phyloP scores from a whole-genome alignment of 2,329 filamentous ascomycete genomes.

The Penicillium paneum region DNA sequence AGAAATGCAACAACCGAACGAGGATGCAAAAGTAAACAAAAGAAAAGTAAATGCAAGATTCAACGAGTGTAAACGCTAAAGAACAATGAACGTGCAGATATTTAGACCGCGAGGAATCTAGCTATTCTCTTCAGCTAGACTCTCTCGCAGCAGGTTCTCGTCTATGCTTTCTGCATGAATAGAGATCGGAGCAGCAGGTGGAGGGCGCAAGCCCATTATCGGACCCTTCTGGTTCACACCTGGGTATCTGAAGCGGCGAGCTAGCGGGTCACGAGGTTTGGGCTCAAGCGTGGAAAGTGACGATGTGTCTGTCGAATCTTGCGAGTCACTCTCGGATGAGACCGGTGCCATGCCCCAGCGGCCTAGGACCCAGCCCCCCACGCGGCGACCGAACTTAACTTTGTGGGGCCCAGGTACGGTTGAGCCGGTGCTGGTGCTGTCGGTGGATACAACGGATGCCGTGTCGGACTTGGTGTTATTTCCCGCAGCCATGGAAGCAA shows the following conservation, averaged over 20 bases:
- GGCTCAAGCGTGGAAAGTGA: slow-evolving; percentile 40
- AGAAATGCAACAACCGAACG: slow-evolving; percentile 6
- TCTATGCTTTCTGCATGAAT: slow-evolving; percentile 60
- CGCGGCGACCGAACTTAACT: slow-evolving; percentile 48
- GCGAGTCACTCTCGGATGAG: slow-evolving; percentile 11
- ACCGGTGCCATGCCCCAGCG: slow-evolving; percentile 58
- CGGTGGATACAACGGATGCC: slow-evolving; percentile 26
- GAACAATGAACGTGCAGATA: background rate
- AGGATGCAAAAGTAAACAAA: background rate
- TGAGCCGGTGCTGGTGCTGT: slow-evolving; percentile 21
- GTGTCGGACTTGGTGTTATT: slow-evolving; percentile 14
- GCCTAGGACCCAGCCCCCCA: slow-evolving; percentile 65
- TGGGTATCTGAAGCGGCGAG: slow-evolving; percentile 53
- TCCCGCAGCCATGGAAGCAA: slow-evolving; percentile 37
- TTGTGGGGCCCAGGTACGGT: slow-evolving; percentile 23
- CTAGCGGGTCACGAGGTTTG: slow-evolving; percentile 66
- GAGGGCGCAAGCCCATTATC: slow-evolving; percentile 66
- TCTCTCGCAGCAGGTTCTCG: slow-evolving; percentile 59
- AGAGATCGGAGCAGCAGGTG: slow-evolving; percentile 54
- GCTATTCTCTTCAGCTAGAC: slow-evolving; percentile 48
- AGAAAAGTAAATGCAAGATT: background rate
- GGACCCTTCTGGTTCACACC: slow-evolving; percentile 77
- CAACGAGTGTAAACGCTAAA: slow-evolving; percentile 7
- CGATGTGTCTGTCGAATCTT: slow-evolving; percentile 2
- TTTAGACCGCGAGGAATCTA: background rate